Evolutionary conservation across 371 early-diverging fungal species (phyloP).

Genomic region (Mucor indicus): DNA sequence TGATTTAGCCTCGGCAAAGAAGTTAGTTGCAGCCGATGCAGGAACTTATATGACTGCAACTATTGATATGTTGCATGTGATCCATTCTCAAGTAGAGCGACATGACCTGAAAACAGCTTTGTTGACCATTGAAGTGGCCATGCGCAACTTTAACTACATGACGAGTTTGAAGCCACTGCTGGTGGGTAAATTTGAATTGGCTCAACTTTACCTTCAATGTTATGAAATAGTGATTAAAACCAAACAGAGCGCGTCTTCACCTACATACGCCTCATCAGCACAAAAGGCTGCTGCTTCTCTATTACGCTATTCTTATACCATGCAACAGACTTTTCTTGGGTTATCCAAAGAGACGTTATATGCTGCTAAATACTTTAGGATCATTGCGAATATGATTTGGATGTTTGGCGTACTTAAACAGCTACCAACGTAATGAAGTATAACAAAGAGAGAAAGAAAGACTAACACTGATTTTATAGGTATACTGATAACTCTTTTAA

Average conservation of each 20-base stretch:
- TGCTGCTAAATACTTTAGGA: constrained; percentile 46
- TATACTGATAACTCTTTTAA: constrained; percentile 18
- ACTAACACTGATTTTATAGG: neutral
- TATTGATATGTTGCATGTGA: constrained; percentile 19
- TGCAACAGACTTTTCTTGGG: constrained; percentile 68
- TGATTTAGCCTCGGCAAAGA: constrained; percentile 15
- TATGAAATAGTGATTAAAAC: constrained; percentile 40
- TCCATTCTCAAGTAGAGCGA: constrained; percentile 16
- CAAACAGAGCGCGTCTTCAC: constrained; percentile 41
- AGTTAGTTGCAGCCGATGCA: constrained; percentile 19
- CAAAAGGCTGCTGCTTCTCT: constrained; percentile 42
- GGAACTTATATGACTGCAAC: constrained; percentile 28
- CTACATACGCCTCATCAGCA: constrained; percentile 41
- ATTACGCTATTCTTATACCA: constrained; percentile 50
- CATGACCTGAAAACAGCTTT: constrained; percentile 20
- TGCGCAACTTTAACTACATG: constrained; percentile 44
- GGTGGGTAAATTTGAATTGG: constrained; percentile 44
- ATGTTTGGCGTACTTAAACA: constrained; percentile 53
- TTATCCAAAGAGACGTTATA: constrained; percentile 39
- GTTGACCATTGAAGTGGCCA: constrained; percentile 25
- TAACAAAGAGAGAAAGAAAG: neutral
- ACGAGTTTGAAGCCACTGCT: constrained; percentile 37
- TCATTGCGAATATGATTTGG: constrained; percentile 54
- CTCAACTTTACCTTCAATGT: constrained; percentile 50
- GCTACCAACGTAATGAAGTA: constrained; percentile 29